Conservation (phyloP, 371 early-diverging fungal species). For the Mucor indicus region DNA sequence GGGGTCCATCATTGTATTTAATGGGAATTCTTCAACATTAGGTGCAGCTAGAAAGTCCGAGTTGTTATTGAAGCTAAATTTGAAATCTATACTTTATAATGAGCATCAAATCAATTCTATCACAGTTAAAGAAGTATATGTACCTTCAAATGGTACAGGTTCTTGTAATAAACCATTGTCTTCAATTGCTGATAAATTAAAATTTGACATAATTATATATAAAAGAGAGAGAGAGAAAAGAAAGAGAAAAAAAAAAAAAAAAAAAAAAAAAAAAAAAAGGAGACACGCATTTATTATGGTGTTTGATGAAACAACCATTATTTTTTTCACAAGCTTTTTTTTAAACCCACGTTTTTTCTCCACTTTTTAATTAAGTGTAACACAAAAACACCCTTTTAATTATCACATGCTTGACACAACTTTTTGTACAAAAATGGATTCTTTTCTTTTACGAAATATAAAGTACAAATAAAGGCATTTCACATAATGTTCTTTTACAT, state of each 20-base stretch:
- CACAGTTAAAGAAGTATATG: too few species aligned
- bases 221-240: slow-evolving; percentile 1
- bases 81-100: slow-evolving; percentile 17
- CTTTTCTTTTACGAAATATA: slow-evolving; percentile 4
- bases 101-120: too few species aligned
- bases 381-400: slow-evolving; percentile 2
- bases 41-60: slow-evolving; percentile 7
- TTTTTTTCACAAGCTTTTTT: slow-evolving; percentile 7
- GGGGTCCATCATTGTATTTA: slow-evolving; percentile 6
- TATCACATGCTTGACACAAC: slow-evolving; percentile 13
- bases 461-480: too few species aligned
- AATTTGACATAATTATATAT: background rate
- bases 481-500: too few species aligned
- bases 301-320: too few species aligned
- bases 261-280: slow-evolving; percentile 1
- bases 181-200: background rate
- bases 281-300: too few species aligned
- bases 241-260: background rate
- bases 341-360: slow-evolving; percentile 14
- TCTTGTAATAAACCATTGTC: slow-evolving; percentile 17
- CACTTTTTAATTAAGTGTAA: slow-evolving; percentile 6
- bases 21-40: slow-evolving; percentile 3
- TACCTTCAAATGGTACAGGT: slow-evolving; percentile 36
- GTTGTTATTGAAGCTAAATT: slow-evolving; percentile 25
- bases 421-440: slow-evolving; percentile 8